Conservation (phyloP, 768 basidiomycete species). For the Amanita molliuscula region DNA sequence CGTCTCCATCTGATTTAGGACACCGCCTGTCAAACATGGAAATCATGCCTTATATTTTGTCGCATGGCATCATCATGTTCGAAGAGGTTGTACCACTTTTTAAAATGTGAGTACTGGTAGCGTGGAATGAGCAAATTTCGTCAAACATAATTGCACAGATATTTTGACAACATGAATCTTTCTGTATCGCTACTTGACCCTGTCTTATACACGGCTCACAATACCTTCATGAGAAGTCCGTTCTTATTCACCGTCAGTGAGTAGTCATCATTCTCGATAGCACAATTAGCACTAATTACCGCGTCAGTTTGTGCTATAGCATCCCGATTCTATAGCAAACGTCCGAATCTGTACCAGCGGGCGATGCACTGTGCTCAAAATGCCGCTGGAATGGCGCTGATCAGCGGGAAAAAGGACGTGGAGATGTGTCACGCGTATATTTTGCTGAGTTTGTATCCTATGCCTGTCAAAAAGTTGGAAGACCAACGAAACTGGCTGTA, state of each 20-base stretch:
- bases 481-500: slow-evolving; percentile 88
- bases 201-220: slow-evolving; percentile 73
- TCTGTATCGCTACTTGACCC: slow-evolving; percentile 76
- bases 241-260: slow-evolving; percentile 88
- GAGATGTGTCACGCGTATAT: slow-evolving; percentile 84
- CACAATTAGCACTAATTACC: neutral
- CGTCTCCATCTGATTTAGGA: slow-evolving; percentile 29
- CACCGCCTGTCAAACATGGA: slow-evolving; percentile 25
- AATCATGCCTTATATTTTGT: slow-evolving; percentile 55
- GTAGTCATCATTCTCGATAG: slow-evolving; percentile 17
- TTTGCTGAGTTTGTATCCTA: slow-evolving; percentile 64
- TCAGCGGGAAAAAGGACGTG: slow-evolving; percentile 68
- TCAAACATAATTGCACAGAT: slow-evolving; percentile 28
- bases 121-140: neutral
- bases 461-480: slow-evolving; percentile 74
- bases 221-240: slow-evolving; percentile 73
- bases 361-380: slow-evolving; percentile 69
- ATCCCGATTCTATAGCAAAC: slow-evolving; percentile 67
- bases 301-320: slow-evolving; percentile 75
- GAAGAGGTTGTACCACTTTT: slow-evolving; percentile 65
- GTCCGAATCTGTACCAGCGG: slow-evolving; percentile 58
- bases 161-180: slow-evolving; percentile 69
- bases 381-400: slow-evolving; percentile 68
- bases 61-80: slow-evolving; percentile 50
- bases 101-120: slow-evolving; percentile 38